Evolutionary conservation across 495 filamentous ascomycete genomes (phyloP).

Genomic region (Hypoxylon subgilvum): DNA sequence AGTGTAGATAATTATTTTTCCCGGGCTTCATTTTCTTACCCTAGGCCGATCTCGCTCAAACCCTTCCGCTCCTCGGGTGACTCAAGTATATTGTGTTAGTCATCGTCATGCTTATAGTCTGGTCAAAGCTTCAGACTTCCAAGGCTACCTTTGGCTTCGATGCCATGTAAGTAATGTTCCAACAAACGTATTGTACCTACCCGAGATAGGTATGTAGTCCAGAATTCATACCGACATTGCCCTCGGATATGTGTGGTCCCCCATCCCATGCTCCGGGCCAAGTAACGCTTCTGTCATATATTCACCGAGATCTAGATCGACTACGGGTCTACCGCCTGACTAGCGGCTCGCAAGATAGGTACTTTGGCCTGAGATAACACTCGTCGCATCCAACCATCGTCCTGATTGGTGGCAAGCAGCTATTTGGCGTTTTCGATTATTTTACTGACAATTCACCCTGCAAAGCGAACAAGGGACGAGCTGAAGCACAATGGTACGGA

Average conservation of each 20-base stretch:
- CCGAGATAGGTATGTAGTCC: background rate
- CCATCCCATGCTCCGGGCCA: too few relatives aligned
- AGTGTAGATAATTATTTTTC: background rate
- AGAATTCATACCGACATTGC: background rate
- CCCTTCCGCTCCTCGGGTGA: background rate
- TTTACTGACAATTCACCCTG: constrained; percentile 47
- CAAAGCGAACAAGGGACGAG: constrained; percentile 4
- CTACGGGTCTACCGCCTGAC: constrained; percentile 20
- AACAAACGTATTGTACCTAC: too few relatives aligned
- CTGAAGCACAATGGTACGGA: constrained; percentile 22
- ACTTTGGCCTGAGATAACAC: constrained; percentile 47
- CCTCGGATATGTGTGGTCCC: constrained; percentile 9
- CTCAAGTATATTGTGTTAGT: background rate
- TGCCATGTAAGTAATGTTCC: too few relatives aligned
- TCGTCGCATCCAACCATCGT: constrained; percentile 10
- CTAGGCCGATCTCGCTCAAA: constrained; percentile 25
- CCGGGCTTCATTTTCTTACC: constrained; percentile 5
- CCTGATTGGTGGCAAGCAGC: constrained; percentile 46
- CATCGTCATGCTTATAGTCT: background rate
- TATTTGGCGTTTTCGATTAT: constrained; percentile 53
- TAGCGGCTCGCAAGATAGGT: constrained; percentile 28
- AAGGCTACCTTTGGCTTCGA: too few relatives aligned
- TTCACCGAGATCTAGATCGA: constrained; percentile 38
- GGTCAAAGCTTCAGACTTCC: too few relatives aligned
- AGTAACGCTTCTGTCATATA: constrained; percentile 3